These are phyloP conservation scores for Pisolithus orientalis DNA, from an alignment of 768 basidiomycete species.

Conservation along the genomic window DNA sequence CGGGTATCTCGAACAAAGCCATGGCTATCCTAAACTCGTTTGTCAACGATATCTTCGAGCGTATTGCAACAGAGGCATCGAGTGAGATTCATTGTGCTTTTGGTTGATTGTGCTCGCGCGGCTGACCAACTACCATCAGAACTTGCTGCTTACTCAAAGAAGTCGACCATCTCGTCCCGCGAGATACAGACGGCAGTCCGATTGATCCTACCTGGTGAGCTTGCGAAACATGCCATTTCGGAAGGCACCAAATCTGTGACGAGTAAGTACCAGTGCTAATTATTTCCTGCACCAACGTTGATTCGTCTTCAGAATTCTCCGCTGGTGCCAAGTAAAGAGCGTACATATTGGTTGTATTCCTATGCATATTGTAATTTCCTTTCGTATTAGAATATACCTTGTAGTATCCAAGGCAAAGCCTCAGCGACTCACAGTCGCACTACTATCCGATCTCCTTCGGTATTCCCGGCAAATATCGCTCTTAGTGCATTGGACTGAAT, in stretches of 20 bases:
- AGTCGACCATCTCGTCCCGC: constrained; percentile 86
- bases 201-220: constrained; percentile 78
- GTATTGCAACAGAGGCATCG: constrained; percentile 69
- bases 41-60: constrained; percentile 81
- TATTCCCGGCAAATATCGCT: too few species aligned
- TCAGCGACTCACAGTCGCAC: too few species aligned
- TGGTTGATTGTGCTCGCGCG: background rate
- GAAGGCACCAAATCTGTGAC: constrained; percentile 76
- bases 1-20: constrained; percentile 88
- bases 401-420: too few species aligned
- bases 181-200: constrained; percentile 85
- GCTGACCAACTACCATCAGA: constrained; percentile 32
- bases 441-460: too few species aligned
- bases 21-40: constrained; percentile 83
- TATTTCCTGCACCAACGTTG: background rate
- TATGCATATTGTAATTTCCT: constrained; percentile 26
- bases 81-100: constrained; percentile 34
- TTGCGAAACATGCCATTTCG: constrained; percentile 85
- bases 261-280: constrained; percentile 35
- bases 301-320: constrained; percentile 45
- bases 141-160: constrained; percentile 83
- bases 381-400: constrained; percentile 27
- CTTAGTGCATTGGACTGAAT: too few species aligned
- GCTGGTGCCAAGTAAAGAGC: constrained; percentile 46
- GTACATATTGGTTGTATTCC: constrained; percentile 24